Conservation (phyloP, 441 rosid species). For the Gossypium schwendimanii region DNA sequence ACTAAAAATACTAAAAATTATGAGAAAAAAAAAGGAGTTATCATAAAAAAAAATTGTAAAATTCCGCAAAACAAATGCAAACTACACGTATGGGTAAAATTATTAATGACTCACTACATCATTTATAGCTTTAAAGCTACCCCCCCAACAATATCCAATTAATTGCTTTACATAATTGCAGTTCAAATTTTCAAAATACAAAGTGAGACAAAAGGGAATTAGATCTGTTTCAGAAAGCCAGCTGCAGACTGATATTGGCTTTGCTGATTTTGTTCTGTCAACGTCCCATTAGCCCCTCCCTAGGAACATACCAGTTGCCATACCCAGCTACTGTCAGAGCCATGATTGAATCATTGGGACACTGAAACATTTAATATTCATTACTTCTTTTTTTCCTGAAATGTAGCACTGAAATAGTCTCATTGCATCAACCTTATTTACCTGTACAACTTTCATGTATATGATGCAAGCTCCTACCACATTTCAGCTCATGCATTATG, state of each 20-base stretch:
- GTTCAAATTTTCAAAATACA: conserved; percentile 4
- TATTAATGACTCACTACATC: not conserved
- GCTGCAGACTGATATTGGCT: conserved; percentile 16
- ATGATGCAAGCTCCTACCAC: too few species aligned
- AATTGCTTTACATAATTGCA: not conserved
- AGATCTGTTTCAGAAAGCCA: not conserved
- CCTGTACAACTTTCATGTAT: not conserved
- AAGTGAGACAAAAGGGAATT: not conserved
- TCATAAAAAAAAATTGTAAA: too few species aligned
- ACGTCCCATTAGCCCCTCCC: conserved; percentile 4
- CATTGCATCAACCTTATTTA: not conserved
- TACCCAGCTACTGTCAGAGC: conserved; percentile 24
- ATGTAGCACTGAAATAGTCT: not conserved
- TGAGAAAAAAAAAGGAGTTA: too few species aligned
- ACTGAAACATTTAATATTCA: conserved; percentile 19
- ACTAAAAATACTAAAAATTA: too few species aligned
- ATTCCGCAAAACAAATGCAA: too few species aligned
- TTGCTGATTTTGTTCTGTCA: conserved; percentile 17
- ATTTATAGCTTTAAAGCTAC: conserved; percentile 40
- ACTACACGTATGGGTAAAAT: not conserved
- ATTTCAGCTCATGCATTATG: too few species aligned
- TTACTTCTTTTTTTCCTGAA: not conserved
- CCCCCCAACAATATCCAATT: conserved; percentile 20
- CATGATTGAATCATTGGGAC: conserved; percentile 53
- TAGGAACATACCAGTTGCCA: conserved; percentile 22